These are phyloP conservation scores for Limonium bicolor DNA, from an alignment of 148 eudicot species.

Conservation along the genomic window DNA sequence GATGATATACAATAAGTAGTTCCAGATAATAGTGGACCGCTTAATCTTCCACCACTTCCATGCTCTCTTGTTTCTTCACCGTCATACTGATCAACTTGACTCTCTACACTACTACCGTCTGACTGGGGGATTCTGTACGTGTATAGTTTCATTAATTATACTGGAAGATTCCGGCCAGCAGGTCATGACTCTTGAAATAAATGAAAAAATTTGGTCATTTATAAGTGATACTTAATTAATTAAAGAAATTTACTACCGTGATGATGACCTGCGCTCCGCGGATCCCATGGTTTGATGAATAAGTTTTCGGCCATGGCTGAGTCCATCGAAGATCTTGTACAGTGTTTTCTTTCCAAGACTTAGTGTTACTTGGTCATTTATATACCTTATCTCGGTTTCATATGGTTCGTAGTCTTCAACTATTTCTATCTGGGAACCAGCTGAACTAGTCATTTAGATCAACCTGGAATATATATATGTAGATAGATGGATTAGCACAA, in stretches of 20 bases:
- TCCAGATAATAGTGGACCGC: slow-evolving; percentile 66
- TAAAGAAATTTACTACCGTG: background rate
- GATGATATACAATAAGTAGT: slow-evolving; percentile 74
- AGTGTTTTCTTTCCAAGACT: slow-evolving; percentile 22
- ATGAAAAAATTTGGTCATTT: too few relatives aligned
- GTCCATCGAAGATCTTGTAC: slow-evolving; percentile 18
- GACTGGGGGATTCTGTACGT: too few relatives aligned
- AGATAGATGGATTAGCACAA: too few relatives aligned
- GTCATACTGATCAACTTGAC: slow-evolving; percentile 4
- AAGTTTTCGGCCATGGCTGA: slow-evolving; percentile 28
- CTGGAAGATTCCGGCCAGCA: too few relatives aligned
- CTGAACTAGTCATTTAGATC: too few relatives aligned
- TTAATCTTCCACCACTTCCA: slow-evolving; percentile 24
- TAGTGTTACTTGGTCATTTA: slow-evolving; percentile 16
- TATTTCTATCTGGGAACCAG: slow-evolving; percentile 36
- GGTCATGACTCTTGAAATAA: too few relatives aligned
- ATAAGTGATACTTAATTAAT: too few relatives aligned
- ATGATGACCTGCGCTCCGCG: slow-evolving; percentile 20
- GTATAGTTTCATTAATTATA: too few relatives aligned
- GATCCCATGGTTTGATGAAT: slow-evolving; percentile 21
- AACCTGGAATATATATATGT: too few relatives aligned
- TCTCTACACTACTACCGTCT: background rate
- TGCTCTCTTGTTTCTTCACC: slow-evolving; percentile 32
- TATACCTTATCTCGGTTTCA: slow-evolving; percentile 22
- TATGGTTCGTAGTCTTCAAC: slow-evolving; percentile 16